These are phyloP conservation scores for Cerrena zonata DNA, from an alignment of 1,284 basidiomycete species.

Conservation along the genomic window DNA sequence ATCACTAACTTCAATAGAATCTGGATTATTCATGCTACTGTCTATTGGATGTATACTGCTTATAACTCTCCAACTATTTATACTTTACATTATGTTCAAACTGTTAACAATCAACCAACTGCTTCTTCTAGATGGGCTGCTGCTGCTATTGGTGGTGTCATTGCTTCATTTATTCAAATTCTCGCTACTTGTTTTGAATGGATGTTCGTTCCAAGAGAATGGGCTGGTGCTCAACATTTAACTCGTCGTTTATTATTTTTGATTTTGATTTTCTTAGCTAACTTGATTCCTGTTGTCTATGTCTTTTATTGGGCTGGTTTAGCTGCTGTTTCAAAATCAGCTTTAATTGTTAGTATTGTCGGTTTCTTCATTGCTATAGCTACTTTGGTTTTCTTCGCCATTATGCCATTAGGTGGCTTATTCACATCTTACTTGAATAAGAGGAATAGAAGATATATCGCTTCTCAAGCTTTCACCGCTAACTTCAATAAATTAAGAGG, in stretches of 20 bases:
- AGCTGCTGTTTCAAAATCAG: conserved; percentile 48
- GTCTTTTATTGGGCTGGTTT: conserved; percentile 72
- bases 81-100: no score
- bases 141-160: conserved; percentile 83
- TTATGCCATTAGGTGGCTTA: conserved; percentile 88
- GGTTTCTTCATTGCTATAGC: conserved; percentile 86
- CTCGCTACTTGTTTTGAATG: conserved; percentile 87
- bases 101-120: conserved; percentile 55
- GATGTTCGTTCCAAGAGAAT: conserved; percentile 92
- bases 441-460: conserved; percentile 90
- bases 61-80: conserved; percentile 94
- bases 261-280: conserved; percentile 78
- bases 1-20: conserved; percentile 96
- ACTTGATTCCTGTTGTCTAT: conserved; percentile 85
- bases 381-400: conserved; percentile 72
- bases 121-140: conserved; percentile 89
- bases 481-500: conserved; percentile 77
- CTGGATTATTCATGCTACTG: conserved; percentile 87
- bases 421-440: conserved; percentile 94
- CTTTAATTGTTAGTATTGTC: conserved; percentile 81
- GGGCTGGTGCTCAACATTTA: conserved; percentile 94
- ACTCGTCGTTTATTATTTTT: conserved; percentile 85
- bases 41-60: conserved; percentile 92
- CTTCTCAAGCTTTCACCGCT: conserved; percentile 93
- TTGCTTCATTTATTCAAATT: conserved; percentile 88